Evolutionary conservation across 441 rosid species (phyloP), one percentile per base, ranked within the genome.

Genomic region (Biscutella laevigata): DNA sequence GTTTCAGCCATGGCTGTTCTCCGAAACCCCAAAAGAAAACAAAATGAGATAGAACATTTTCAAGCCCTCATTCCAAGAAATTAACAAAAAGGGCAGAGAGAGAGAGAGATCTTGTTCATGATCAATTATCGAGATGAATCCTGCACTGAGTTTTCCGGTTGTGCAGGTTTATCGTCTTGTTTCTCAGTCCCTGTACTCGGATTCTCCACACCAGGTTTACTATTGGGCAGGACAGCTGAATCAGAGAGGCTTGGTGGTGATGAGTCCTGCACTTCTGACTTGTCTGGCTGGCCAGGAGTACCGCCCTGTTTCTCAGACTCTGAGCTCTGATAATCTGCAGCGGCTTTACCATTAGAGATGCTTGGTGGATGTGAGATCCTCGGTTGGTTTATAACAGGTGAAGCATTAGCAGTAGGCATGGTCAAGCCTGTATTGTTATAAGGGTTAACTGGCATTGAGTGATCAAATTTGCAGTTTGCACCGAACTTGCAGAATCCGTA

Each of bases 401-500:
- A 50, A 56, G 72, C 79, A 41, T 70, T 42, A 5, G 72, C 33
- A 45, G 77, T 61, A 6, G 72, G 53, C 1, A 78, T 60, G 19
- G 74, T 79, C 47, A 71, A 10, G 61, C 70, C 69, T 56, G 82
- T 61, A 62, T 82, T n/a, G n/a, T n/a, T n/a, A n/a, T n/a, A n/a
- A 77, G 59, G 77, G 76, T 56, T n/a, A n/a, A n/a, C n/a, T n/a
- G 66, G 46, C 60, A 53, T 64, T 1, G 90, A 76, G 58, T 86
- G 95, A 69, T 86, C 95, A 17, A 69, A 80, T 75, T 70, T 77
- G 72, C 89, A 85, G 35, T 69, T 78, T 41, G 85, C 75, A 13
- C 94, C 89, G 13, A 66, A 80, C 74, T 82, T 78, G 75, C 87
- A 82, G 33, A 82, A 45, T 60, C 94, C 94, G 44, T 80, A 72